Evolutionary conservation across 768 basidiomycete genomes (phyloP), one percentile per base, ranked within the genome.

Genomic region (Mycena leptocephala): DNA sequence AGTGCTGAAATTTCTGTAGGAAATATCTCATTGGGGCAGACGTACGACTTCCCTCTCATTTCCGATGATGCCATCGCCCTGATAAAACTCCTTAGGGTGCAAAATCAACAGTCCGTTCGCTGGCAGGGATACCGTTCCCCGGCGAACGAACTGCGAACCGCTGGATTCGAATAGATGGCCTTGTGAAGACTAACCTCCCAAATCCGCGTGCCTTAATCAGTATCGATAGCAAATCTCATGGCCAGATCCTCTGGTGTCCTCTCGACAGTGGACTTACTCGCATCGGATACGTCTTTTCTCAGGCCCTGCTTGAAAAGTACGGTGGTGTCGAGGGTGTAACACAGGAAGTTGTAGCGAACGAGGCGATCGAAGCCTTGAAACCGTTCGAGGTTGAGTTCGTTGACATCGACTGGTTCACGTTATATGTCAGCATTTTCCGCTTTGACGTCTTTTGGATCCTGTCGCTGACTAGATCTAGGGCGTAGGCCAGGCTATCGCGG

Each of bases 151-250:
- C 76, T 18, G 63, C 61, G 53, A 72, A 80, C 62, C 79, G 77
- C 43, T 80, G 79, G 79, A 78, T 80, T 39, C 72, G 79, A 8
- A 78, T 80, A 77, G 79, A 79, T 33, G 79, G 76, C 14, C 79
- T 69, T 59, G 79, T 79, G 39, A 77, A 71, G 41, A 76, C 76
- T 0, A 78, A 80, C 39, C 78, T 80, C 77, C 79, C 79, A 48
- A 80, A 80, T 37, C 70, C 77, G 18, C 79, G 79, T 3, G 76
- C 73, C 65, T 63, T 80, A 18, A 80, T 78, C 61, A 78, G 77
- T 51, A 77, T 79, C 62, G 78, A 79, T 66, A 77, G 76, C 59
- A 55, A 70, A 14, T 37, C 16, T 46, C 78, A 79, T 65, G 78
- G 78, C 8, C 76, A 79, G 43, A 77, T 79, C 33, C 73, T 79